These are phyloP conservation scores for Nemania diffusa DNA, from an alignment of 2,329 filamentous ascomycete species.

Conservation along the genomic window DNA sequence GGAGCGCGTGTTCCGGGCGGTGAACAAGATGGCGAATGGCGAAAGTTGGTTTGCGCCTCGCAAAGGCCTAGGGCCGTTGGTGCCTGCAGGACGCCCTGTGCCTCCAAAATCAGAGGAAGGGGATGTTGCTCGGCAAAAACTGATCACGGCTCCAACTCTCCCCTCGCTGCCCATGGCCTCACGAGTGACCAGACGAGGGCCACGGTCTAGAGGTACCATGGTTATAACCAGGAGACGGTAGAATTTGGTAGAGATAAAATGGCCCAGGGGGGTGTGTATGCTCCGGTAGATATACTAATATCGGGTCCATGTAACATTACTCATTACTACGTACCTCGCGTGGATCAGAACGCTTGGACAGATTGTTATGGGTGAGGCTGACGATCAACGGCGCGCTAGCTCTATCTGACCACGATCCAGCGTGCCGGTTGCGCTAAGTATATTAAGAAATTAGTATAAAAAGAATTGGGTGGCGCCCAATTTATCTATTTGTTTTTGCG, in stretches of 20 bases:
- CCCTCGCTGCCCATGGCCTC: neutral
- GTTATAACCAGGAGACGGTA: constrained; percentile 16
- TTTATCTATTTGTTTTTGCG: neutral
- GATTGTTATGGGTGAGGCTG: neutral
- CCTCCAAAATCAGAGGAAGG: neutral
- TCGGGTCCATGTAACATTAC: neutral
- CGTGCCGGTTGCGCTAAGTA: neutral
- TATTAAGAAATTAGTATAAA: neutral
- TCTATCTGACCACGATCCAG: neutral
- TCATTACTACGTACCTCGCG: neutral
- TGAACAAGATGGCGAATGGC: constrained; percentile 28
- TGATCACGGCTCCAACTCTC: neutral
- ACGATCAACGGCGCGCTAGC: neutral
- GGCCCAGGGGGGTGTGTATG: neutral
- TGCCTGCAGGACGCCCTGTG: neutral
- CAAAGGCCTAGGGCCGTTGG: neutral
- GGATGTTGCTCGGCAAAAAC: constrained; percentile 1
- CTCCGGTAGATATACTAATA: neutral
- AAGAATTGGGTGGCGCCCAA: neutral
- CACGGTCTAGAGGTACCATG: constrained; percentile 28
- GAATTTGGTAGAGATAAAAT: neutral
- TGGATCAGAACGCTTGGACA: neutral
- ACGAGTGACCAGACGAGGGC: constrained; percentile 8
- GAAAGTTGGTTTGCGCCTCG: constrained; percentile 29
- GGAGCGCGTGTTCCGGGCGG: constrained; percentile 30